These are phyloP conservation scores for Yamadazyma buinensis DNA, from an alignment of 1,139 yeast genomes.

Conservation along the genomic window DNA sequence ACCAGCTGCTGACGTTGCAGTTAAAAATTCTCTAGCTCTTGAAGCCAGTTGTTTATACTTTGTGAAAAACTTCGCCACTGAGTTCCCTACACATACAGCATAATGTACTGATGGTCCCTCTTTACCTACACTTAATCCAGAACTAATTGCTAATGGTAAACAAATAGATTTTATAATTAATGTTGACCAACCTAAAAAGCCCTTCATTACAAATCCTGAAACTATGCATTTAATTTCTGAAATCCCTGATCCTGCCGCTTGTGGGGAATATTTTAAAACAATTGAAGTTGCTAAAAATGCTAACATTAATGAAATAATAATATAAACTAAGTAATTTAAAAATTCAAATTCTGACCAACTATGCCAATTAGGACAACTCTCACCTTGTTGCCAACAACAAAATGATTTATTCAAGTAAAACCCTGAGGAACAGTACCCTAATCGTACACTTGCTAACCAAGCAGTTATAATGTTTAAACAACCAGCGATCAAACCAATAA, in stretches of 20 bases:
- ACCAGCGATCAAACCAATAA: slow-evolving; percentile 82
- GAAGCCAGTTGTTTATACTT: slow-evolving; percentile 44
- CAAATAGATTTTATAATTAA: slow-evolving; percentile 73
- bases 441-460: slow-evolving; percentile 74
- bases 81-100: slow-evolving; percentile 77
- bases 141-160: slow-evolving; percentile 80
- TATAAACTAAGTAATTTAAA: slow-evolving; percentile 56
- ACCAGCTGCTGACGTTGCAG: slow-evolving; percentile 66
- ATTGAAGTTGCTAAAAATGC: slow-evolving; percentile 63
- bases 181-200: slow-evolving; percentile 74
- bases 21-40: slow-evolving; percentile 52
- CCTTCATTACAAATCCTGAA: slow-evolving; percentile 80
- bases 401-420: slow-evolving; percentile 71
- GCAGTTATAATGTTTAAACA: slow-evolving; percentile 77
- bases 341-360: slow-evolving; percentile 45
- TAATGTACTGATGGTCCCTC: slow-evolving; percentile 88
- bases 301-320: slow-evolving; percentile 56
- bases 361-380: slow-evolving; percentile 54
- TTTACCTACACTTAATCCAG: slow-evolving; percentile 78
- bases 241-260: slow-evolving; percentile 96
- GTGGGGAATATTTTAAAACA: slow-evolving; percentile 73
- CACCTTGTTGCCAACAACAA: slow-evolving; percentile 66
- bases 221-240: slow-evolving; percentile 95
- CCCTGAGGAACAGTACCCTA: slow-evolving; percentile 71
- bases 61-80: slow-evolving; percentile 52